A percentile compares a stretch with the other conserved stretches of the same genome.
These are phyloP conservation scores for Blumeriella jaapii DNA, from an alignment of 2,329 filamentous ascomycete genomes.

Conservation along the genomic window DNA sequence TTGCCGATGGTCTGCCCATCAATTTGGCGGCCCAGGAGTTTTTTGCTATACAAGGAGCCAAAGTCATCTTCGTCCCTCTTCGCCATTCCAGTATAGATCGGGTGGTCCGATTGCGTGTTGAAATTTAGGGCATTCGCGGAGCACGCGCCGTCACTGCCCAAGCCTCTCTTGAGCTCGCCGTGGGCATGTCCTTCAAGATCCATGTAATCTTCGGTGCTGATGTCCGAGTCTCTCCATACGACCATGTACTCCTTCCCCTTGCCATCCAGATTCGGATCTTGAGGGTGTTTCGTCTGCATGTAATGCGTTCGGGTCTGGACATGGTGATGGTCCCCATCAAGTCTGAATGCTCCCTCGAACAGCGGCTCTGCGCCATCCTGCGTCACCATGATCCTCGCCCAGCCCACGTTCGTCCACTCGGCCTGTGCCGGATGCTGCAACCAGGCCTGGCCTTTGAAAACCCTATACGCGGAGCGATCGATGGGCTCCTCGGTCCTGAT, in stretches of 20 bases:
- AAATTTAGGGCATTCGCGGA: conserved; percentile 65
- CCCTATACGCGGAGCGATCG: conserved; percentile 61
- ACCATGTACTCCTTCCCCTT: conserved; percentile 68
- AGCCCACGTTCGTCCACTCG: conserved; percentile 73
- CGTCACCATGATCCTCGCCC: conserved; percentile 71
- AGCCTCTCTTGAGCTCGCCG: conserved; percentile 22
- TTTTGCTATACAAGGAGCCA: conserved; percentile 47
- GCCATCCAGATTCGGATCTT: conserved; percentile 51
- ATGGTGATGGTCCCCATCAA: conserved; percentile 77
- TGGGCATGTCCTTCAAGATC: conserved; percentile 40
- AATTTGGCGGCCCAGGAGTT: conserved; percentile 62
- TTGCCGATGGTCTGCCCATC: conserved; percentile 64
- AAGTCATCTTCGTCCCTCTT: conserved; percentile 42
- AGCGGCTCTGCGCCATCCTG: conserved; percentile 67
- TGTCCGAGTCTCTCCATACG: conserved; percentile 84
- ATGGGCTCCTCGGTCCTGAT: conserved; percentile 57
- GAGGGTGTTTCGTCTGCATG: conserved; percentile 53
- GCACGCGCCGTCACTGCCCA: conserved; percentile 41
- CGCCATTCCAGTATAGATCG: conserved; percentile 40
- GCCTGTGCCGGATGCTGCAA: conserved; percentile 45
- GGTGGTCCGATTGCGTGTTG: conserved; percentile 64
- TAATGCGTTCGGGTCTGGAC: conserved; percentile 69
- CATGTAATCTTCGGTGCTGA: conserved; percentile 33
- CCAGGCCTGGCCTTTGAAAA: conserved; percentile 75
- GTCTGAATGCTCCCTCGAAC: conserved; percentile 81